These are phyloP conservation scores for Penicillium hesseltinei DNA, from an alignment of 2,329 filamentous ascomycete genomes.

Conservation along the genomic window DNA sequence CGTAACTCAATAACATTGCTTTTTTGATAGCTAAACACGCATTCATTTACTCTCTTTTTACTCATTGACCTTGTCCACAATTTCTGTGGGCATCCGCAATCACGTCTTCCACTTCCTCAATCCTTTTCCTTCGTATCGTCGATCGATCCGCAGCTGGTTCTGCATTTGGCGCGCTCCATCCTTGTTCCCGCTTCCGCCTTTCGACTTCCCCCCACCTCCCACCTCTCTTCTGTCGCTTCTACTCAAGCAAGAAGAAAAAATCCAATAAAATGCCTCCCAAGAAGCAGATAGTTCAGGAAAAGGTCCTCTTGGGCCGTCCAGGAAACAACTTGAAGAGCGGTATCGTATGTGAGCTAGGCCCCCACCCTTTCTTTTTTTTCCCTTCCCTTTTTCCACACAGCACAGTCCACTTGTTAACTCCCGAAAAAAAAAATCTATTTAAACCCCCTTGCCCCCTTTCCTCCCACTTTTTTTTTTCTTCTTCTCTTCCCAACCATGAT, in stretches of 20 bases:
- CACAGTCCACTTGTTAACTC: conserved; percentile 28
- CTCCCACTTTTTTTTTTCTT: conserved; percentile 16
- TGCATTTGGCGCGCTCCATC: conserved; percentile 48
- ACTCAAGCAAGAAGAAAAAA: conserved; percentile 59
- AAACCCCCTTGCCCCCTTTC: conserved; percentile 19
- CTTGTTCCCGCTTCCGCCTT: conserved; percentile 45
- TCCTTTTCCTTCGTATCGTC: conserved; percentile 54
- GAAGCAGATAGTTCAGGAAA: conserved; percentile 85
- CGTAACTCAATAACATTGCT: conserved; percentile 6
- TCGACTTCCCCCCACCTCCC: conserved; percentile 27
- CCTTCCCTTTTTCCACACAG: conserved; percentile 28
- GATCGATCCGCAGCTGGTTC: conserved; percentile 64
- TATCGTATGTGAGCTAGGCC: conserved; percentile 74
- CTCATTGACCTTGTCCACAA: conserved; percentile 18
- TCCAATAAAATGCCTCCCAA: conserved; percentile 88
- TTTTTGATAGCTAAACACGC: conserved; percentile 6
- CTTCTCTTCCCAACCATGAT: conserved; percentile 15
- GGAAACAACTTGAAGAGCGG: conserved; percentile 99
- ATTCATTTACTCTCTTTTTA: conserved; percentile 12
- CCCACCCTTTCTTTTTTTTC: conserved; percentile 33
- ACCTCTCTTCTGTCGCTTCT: conserved; percentile 44
- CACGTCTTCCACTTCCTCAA: conserved; percentile 30
- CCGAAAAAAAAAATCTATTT: conserved; percentile 22
- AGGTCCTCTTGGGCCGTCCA: conserved; percentile 90
- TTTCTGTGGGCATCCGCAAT: conserved; percentile 28